These are phyloP conservation scores for Lasiodiplodia hormozganensis DNA, from an alignment of 2,329 filamentous ascomycete species.

Conservation along the genomic window DNA sequence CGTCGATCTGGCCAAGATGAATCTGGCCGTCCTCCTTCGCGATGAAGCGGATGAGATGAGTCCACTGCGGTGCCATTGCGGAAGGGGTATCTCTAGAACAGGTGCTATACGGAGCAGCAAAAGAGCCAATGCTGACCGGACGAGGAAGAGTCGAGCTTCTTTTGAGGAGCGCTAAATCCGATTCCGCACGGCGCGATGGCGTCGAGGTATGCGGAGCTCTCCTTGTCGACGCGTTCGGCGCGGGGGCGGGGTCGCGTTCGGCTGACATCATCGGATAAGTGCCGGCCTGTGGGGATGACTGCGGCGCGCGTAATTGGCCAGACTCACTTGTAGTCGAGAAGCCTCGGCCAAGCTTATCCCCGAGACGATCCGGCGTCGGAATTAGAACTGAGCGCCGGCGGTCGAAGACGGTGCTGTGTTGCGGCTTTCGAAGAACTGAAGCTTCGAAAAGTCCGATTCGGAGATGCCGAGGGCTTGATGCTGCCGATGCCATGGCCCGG, in stretches of 20 bases:
- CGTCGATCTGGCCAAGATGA: constrained; percentile 50
- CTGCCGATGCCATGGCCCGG: background rate
- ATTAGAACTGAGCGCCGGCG: constrained; percentile 13
- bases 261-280: constrained; percentile 24
- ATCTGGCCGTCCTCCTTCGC: constrained; percentile 51
- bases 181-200: background rate
- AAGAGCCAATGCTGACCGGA: background rate
- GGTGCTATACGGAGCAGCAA: background rate
- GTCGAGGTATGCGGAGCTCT: background rate
- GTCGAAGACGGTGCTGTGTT: background rate
- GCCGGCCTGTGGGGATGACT: background rate
- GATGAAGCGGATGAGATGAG: constrained; percentile 52
- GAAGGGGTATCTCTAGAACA: background rate
- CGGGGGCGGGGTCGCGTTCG: constrained; percentile 17
- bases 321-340: background rate
- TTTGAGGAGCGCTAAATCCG: constrained; percentile 16
- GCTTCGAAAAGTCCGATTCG: background rate
- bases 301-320: constrained; percentile 8
- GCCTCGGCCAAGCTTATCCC: constrained; percentile 13
- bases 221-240: background rate
- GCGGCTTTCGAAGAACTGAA: background rate
- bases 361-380: constrained; percentile 10
- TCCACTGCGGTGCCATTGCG: constrained; percentile 39
- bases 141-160: background rate
- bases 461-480: background rate